Conservation (phyloP, 305 asterid genomes). For the Rubia occidens region DNA sequence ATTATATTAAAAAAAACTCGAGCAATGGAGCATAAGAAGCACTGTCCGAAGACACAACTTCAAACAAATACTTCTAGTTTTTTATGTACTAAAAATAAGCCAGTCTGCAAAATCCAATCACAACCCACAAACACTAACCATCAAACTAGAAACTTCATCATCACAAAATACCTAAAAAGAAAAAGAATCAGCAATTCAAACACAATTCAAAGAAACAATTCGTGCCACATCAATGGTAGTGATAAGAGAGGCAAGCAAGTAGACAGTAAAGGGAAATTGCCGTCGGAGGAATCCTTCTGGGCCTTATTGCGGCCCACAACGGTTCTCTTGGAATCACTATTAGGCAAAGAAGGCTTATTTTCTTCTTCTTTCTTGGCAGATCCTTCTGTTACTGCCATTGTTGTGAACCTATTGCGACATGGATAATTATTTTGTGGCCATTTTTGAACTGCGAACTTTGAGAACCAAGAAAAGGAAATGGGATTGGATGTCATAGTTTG, state of each 20-base stretch:
- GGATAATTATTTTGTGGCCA: slow-evolving; percentile 18
- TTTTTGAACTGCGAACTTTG: slow-evolving; percentile 10
- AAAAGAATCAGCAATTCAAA: background rate
- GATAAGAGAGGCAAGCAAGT: slow-evolving; percentile 81
- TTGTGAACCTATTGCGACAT: slow-evolving; percentile 17
- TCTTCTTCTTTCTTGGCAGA: slow-evolving; percentile 42
- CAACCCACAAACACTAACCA: slow-evolving; percentile 1
- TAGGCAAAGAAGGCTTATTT: slow-evolving; percentile 75
- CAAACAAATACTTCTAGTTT: slow-evolving; percentile 72
- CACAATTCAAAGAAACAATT: background rate
- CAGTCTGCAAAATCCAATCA: slow-evolving; percentile 48
- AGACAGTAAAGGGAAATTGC: slow-evolving; percentile 60
- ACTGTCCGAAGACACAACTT: slow-evolving; percentile 68
- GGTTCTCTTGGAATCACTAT: slow-evolving; percentile 71
- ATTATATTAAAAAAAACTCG: too few species aligned
- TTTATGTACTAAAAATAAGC: slow-evolving; percentile 79
- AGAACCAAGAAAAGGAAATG: slow-evolving; percentile 19
- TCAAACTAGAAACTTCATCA: slow-evolving; percentile 9
- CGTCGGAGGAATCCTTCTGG: slow-evolving; percentile 43
- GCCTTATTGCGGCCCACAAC: slow-evolving; percentile 80
- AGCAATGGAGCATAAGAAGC: slow-evolving; percentile 78
- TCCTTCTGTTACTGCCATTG: slow-evolving; percentile 39
- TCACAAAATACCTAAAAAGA: background rate
- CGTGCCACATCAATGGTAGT: slow-evolving; percentile 94
- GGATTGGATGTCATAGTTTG: slow-evolving; percentile 23